These are phyloP conservation scores for Rhizopogon rudus DNA, from an alignment of 768 basidiomycete species.

Conservation along the genomic window DNA sequence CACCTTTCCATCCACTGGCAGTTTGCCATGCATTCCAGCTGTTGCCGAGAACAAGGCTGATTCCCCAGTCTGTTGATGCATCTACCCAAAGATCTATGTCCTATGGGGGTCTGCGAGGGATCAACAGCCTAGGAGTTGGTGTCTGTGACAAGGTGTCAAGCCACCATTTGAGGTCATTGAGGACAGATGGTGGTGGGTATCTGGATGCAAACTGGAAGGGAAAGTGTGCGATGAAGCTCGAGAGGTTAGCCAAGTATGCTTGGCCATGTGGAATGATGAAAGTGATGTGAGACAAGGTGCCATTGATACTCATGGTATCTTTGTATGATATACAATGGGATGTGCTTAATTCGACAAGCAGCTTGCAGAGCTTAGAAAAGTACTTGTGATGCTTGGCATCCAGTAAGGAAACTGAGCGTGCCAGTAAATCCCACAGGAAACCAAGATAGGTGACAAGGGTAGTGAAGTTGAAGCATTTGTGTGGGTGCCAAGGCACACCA, in stretches of 20 bases:
- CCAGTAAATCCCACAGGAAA: too few relatives aligned
- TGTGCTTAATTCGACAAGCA: too few relatives aligned
- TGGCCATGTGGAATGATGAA: background rate
- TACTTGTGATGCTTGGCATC: too few relatives aligned
- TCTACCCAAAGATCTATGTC: background rate
- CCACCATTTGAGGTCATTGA: background rate
- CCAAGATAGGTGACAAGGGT: too few relatives aligned
- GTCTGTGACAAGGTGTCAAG: background rate
- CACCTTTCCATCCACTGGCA: slow-evolving; percentile 24
- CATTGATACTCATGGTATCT: background rate
- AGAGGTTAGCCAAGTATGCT: background rate
- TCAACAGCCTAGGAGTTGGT: too few relatives aligned
- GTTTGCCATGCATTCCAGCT: slow-evolving; percentile 27
- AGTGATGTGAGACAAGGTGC: background rate
- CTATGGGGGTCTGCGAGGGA: background rate
- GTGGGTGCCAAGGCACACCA: too few relatives aligned
- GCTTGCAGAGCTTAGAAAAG: too few relatives aligned
- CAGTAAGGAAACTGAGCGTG: too few relatives aligned
- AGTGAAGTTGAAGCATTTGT: too few relatives aligned
- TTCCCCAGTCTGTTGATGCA: background rate
- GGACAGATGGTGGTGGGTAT: background rate
- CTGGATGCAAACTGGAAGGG: background rate
- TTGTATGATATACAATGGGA: too few relatives aligned
- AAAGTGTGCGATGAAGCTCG: background rate
- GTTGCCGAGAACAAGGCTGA: background rate